Conservation (phyloP, 2,329 filamentous ascomycete species). For the Talaromyces verruculosus region DNA sequence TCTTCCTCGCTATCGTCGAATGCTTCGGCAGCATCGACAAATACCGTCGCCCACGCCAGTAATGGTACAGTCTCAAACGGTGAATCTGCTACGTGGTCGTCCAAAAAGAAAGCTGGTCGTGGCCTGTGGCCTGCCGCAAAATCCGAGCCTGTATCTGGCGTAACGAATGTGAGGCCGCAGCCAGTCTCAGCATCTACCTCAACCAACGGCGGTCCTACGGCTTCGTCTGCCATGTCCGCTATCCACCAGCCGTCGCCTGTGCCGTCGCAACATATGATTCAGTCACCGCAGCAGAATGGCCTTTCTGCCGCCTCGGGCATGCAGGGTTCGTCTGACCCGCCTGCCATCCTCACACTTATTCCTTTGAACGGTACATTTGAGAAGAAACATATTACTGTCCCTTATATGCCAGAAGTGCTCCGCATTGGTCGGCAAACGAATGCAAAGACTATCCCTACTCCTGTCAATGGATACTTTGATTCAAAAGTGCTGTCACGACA, state of each 20-base stretch:
- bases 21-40: constrained; percentile 52
- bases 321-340: constrained; percentile 54
- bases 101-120: constrained; percentile 49
- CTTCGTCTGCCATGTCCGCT: constrained; percentile 62
- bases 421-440: constrained; percentile 96
- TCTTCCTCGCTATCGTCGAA: constrained; percentile 74
- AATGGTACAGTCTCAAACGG: constrained; percentile 39
- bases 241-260: constrained; percentile 63
- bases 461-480: constrained; percentile 92
- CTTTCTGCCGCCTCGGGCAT: constrained; percentile 43
- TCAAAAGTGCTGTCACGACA: constrained; percentile 96
- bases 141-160: constrained; percentile 63
- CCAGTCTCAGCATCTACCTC: constrained; percentile 59
- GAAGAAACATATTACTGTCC: constrained; percentile 91
- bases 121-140: constrained; percentile 67
- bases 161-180: constrained; percentile 62
- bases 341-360: constrained; percentile 79
- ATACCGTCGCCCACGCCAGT: constrained; percentile 41
- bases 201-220: constrained; percentile 49
- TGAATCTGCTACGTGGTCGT: constrained; percentile 42
- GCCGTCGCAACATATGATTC: constrained; percentile 68
- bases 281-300: constrained; percentile 63
- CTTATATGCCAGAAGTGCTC: constrained; percentile 88
- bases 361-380: constrained; percentile 97
- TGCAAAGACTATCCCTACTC: constrained; percentile 88